Evolutionary conservation across 2,329 filamentous ascomycete genomes (phyloP).

Genomic region (Arthrobotrys entomopaga): DNA sequence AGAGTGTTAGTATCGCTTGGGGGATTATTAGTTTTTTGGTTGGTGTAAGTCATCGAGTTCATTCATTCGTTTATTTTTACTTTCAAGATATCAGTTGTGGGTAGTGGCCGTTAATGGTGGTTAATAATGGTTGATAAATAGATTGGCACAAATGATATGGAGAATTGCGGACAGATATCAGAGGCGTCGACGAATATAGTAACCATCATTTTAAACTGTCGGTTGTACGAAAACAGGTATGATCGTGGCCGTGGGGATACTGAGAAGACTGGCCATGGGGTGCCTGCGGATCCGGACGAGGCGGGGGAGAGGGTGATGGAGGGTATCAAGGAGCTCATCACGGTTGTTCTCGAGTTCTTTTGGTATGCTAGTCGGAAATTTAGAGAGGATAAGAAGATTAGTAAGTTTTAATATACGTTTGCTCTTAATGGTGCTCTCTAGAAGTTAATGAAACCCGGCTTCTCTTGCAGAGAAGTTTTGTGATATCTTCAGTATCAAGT

Average conservation of each 20-base stretch:
- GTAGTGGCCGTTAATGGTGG: background rate
- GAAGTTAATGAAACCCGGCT: background rate
- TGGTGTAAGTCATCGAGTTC: slow-evolving; percentile 25
- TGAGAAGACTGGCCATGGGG: background rate
- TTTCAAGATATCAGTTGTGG: background rate
- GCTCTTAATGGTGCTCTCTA: background rate
- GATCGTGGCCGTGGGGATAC: background rate
- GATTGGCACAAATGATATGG: slow-evolving; percentile 33
- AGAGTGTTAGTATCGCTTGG: slow-evolving; percentile 35
- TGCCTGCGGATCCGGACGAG: background rate
- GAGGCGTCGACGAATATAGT: slow-evolving; percentile 41
- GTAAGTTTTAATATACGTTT: slow-evolving; percentile 13
- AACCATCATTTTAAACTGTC: slow-evolving; percentile 39
- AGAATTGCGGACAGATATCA: slow-evolving; percentile 35
- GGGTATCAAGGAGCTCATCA: slow-evolving; percentile 33
- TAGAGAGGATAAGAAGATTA: slow-evolving; percentile 44
- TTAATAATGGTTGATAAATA: background rate
- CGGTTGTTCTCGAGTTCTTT: slow-evolving; percentile 38
- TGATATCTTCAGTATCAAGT: slow-evolving; percentile 18
- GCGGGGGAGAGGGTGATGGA: slow-evolving; percentile 25
- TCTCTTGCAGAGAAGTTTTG: slow-evolving; percentile 14
- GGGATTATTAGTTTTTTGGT: slow-evolving; percentile 34
- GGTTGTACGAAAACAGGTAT: slow-evolving; percentile 34
- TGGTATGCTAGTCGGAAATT: slow-evolving; percentile 41
- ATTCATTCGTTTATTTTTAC: background rate